Evolutionary conservation across 192 early-diverging fungal genomes (phyloP).

Genomic region (Kickxella alabastrina): DNA sequence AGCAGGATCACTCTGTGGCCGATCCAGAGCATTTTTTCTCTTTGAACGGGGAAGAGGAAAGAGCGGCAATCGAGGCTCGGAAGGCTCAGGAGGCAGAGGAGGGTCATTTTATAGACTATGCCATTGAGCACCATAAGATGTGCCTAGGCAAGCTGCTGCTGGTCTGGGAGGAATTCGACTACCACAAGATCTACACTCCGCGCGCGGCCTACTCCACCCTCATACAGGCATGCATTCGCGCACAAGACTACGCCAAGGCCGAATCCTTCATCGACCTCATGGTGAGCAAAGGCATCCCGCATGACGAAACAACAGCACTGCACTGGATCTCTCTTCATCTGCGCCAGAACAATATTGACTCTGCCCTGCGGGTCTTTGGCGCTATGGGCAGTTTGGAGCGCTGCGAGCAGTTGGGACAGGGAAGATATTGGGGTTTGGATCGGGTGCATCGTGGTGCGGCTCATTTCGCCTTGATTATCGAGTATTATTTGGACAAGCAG

Average conservation of each 20-base stretch:
- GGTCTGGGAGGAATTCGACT: conserved; percentile 22
- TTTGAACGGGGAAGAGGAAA: too few relatives aligned
- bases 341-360: conserved; percentile 6
- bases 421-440: conserved; percentile 9
- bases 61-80: too few relatives aligned
- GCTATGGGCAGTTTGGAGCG: conserved; percentile 10
- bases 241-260: conserved; percentile 5
- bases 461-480: conserved; percentile 20
- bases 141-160: conserved; percentile 12
- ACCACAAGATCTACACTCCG: conserved; percentile 5
- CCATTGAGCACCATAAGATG: conserved; percentile 1
- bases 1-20: too few relatives aligned
- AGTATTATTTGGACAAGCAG: conserved; percentile 4
- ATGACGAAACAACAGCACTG: conserved; percentile 10
- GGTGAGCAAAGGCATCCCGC: conserved; percentile 2
- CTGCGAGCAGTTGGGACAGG: conserved; percentile 4
- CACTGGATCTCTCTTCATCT: conserved; percentile 26
- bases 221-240: conserved; percentile 12
- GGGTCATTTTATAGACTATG: not conserved
- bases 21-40: too few relatives aligned
- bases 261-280: conserved; percentile 20
- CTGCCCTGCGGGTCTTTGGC: conserved; percentile 16
- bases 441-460: not conserved
- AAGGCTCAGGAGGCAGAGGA: not conserved
- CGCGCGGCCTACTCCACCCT: conserved; percentile 11